Base-by-base conservation (phyloP, 352 stramenopile species). In the Thalassiosira mediterranea region DNA sequence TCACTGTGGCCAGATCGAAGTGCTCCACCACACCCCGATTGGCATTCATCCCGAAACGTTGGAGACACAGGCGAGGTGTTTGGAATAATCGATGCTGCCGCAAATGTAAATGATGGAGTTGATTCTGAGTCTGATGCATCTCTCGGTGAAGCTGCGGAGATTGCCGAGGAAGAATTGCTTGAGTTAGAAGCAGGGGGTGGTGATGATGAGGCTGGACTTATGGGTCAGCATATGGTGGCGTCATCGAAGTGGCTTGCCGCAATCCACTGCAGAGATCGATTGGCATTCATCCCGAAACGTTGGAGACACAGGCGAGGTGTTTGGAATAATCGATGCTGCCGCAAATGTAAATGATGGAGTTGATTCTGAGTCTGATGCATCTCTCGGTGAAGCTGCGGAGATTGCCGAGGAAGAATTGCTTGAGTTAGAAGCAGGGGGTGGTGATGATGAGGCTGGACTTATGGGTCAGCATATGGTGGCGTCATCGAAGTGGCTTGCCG, bases 261-360 rank as follows among this genome's bases (percentile, higher is more conserved):
- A 10, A n/a, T 28, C 0, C 46, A 47, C 25, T 49, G 64, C 23
- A 19, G 52, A 28, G 26, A 8, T 25, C 37, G 64, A n/a, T 7
- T 74, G 64, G 64, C 10, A 59, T 17, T 67, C 64, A 21, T 26
- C 40, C 3, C 32, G 15, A 1, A 21, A 38, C 19, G 25, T 67
- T 0, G n/a, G 51, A 19, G 37, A 11, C 15, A 74, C 53, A 23
- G 53, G 53, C 17, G 64, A 74, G 21, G 21, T 42, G 1, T 74
- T 74, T 59, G 64, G 64, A 2, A n/a, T 74, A 19, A 74, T 74
- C 40, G 44, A 56, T 44, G 31, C 63, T n/a, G 19, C 10, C 1
- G 25, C 34, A 2, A 11, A 17, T 1, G 21, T 10, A 11, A 4
- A 15, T 8, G n/a, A 2, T 11, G 23, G 25, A 2, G 23, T 61